These are phyloP conservation scores for Stemphylium beticola DNA, from an alignment of 2,329 filamentous ascomycete species.

Conservation along the genomic window DNA sequence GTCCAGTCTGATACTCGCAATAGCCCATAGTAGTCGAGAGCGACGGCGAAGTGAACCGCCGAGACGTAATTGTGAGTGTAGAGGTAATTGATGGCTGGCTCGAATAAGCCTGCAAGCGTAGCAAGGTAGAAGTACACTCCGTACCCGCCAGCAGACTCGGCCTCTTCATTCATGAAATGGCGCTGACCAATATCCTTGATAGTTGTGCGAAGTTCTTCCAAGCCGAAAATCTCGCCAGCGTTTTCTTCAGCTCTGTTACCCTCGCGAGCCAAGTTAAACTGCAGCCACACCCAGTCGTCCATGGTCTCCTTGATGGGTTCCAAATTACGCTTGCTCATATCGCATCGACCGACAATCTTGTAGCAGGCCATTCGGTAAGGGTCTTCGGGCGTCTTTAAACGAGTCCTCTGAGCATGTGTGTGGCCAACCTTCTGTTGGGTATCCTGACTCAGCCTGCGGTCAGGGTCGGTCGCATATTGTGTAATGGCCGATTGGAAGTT, in stretches of 20 bases:
- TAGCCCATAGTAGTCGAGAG: slow-evolving; percentile 69
- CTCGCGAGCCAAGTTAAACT: slow-evolving; percentile 68
- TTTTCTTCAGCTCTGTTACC: slow-evolving; percentile 66
- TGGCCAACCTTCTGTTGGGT: slow-evolving; percentile 86
- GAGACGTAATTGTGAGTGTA: slow-evolving; percentile 92
- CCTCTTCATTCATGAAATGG: slow-evolving; percentile 82
- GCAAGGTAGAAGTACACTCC: slow-evolving; percentile 95
- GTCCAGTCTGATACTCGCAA: slow-evolving; percentile 84
- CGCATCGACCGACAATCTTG: slow-evolving; percentile 88
- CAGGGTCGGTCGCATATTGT: slow-evolving; percentile 77
- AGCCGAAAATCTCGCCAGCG: slow-evolving; percentile 66
- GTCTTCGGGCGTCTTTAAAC: slow-evolving; percentile 86
- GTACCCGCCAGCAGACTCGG: slow-evolving; percentile 80
- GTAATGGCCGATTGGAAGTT: slow-evolving; percentile 89
- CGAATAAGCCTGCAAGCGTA: slow-evolving; percentile 88
- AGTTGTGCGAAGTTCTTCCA: slow-evolving; percentile 75
- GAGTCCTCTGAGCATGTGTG: slow-evolving; percentile 84
- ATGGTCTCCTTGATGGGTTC: slow-evolving; percentile 65
- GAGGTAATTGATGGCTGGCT: slow-evolving; percentile 88
- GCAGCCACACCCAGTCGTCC: slow-evolving; percentile 72
- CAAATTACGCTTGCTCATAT: slow-evolving; percentile 63
- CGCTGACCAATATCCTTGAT: slow-evolving; percentile 88
- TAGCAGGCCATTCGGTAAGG: slow-evolving; percentile 97
- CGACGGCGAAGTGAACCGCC: slow-evolving; percentile 92
- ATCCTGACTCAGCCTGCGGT: slow-evolving; percentile 77